These are phyloP conservation scores for Nymphaea thermarum DNA, from an alignment of 164 flowering plant species.

Conservation along the genomic window DNA sequence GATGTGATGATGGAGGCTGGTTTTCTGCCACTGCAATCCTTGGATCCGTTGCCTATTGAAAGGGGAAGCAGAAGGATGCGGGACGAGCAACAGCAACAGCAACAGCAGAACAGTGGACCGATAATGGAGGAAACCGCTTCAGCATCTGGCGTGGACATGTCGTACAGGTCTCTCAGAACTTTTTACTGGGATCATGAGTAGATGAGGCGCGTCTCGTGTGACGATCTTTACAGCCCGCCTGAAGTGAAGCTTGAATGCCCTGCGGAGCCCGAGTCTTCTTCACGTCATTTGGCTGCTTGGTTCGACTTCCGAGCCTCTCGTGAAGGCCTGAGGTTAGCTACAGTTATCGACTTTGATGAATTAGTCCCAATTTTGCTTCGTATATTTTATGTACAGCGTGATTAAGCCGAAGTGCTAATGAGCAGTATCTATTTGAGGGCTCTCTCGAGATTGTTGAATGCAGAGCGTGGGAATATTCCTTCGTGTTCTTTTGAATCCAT, in stretches of 20 bases:
- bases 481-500: no score
- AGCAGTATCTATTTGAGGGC: no score
- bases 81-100: constrained; percentile 47
- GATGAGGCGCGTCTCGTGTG: background rate
- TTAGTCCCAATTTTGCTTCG: background rate
- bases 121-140: constrained; percentile 10
- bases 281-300: background rate
- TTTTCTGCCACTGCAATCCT: constrained; percentile 40
- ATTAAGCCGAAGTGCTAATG: no score
- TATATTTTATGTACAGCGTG: background rate
- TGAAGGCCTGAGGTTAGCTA: background rate
- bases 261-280: no score
- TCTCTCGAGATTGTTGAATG: no score
- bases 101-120: constrained; percentile 23
- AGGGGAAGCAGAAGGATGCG: constrained; percentile 53
- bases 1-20: constrained; percentile 58
- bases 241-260: background rate
- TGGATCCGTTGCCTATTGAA: constrained; percentile 28
- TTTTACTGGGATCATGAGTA: background rate
- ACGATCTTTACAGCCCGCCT: background rate
- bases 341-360: background rate
- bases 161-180: background rate
- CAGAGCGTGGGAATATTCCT: no score
- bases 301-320: background rate
- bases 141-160: background rate